A percentile compares a stretch with the other conserved stretches of the same genome.
Conservation (phyloP, 805 yeast genomes). For the Metschnikowia lunata region DNA sequence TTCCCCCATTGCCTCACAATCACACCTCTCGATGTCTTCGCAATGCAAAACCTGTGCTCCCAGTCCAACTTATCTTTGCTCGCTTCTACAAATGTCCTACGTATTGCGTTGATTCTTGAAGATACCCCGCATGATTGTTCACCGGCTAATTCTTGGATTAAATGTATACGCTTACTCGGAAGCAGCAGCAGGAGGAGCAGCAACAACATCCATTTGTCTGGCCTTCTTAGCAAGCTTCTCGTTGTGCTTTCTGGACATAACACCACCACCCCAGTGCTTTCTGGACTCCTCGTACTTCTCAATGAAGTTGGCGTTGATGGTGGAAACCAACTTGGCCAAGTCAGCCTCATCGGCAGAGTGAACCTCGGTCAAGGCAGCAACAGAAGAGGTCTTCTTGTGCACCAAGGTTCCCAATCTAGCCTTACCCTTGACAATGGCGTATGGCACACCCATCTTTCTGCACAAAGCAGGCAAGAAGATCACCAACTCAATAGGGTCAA, state of each 20-base stretch:
- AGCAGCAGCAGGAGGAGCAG: conserved; percentile 48
- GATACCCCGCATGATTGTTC: not conserved
- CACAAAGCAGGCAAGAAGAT: conserved; percentile 97
- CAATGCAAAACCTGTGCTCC: too few relatives aligned
- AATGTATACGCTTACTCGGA: conserved; percentile 6
- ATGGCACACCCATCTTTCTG: conserved; percentile 99
- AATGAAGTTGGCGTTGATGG: conserved; percentile 88
- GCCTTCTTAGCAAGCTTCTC: conserved; percentile 78
- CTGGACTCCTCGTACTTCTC: conserved; percentile 94
- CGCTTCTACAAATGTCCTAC: too few relatives aligned
- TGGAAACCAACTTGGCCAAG: conserved; percentile 86
- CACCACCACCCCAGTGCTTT: conserved; percentile 99
- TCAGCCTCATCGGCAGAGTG: conserved; percentile 91
- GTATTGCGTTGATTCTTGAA: too few relatives aligned
- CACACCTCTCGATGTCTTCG: too few relatives aligned
- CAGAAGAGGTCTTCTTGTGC: conserved; percentile 96
- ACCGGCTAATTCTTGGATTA: conserved; percentile 4
- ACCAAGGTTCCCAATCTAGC: conserved; percentile 97
- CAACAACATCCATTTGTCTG: conserved; percentile 48
- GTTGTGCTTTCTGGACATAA: conserved; percentile 91
- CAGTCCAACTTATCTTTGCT: too few relatives aligned
- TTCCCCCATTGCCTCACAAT: too few relatives aligned
- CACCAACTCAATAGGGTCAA: conserved; percentile 98
- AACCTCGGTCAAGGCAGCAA: conserved; percentile 96
- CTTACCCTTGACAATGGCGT: conserved; percentile 97